Evolutionary conservation across 73 alveolate species (phyloP).

Genomic region (Diophrys appendiculata): DNA sequence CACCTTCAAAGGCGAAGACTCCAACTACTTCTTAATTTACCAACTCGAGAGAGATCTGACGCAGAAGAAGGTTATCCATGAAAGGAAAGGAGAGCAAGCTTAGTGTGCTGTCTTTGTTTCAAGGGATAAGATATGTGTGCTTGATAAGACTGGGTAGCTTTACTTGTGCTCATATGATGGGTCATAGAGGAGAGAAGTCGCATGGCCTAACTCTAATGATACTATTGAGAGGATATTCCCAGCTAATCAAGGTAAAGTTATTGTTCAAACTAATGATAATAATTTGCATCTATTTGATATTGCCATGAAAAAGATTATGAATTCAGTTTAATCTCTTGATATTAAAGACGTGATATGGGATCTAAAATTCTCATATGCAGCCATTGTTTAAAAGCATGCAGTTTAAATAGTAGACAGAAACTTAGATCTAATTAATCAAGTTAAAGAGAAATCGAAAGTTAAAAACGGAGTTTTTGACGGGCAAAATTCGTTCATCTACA

Average conservation of each 20-base stretch:
- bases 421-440: conserved; percentile 71
- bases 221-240: conserved; percentile 68
- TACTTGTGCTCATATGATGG: conserved; percentile 36
- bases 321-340: conserved; percentile 76
- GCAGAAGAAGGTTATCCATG: conserved; percentile 12
- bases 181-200: conserved; percentile 20
- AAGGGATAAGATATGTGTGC: conserved; percentile 57
- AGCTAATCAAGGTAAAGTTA: conserved; percentile 78
- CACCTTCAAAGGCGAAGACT: conserved; percentile 60
- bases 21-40: conserved; percentile 40
- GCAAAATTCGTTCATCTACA: conserved; percentile 88
- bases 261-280: conserved; percentile 57
- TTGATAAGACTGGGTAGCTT: conserved; percentile 43
- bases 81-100: conserved; percentile 48
- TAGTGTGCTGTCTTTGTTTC: conserved; percentile 53
- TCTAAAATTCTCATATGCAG: conserved; percentile 77
- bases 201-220: conserved; percentile 26
- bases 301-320: conserved; percentile 77
- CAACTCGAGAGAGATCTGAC: conserved; percentile 36
- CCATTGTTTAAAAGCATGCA: conserved; percentile 79
- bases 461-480: conserved; percentile 95
- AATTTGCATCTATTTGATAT: conserved; percentile 84
- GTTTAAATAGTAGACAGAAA: conserved; percentile 79
- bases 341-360: conserved; percentile 86
- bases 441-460: conserved; percentile 85